These are phyloP conservation scores for Corchorus capsularis DNA, from an alignment of 345 rosid species.

Conservation along the genomic window DNA sequence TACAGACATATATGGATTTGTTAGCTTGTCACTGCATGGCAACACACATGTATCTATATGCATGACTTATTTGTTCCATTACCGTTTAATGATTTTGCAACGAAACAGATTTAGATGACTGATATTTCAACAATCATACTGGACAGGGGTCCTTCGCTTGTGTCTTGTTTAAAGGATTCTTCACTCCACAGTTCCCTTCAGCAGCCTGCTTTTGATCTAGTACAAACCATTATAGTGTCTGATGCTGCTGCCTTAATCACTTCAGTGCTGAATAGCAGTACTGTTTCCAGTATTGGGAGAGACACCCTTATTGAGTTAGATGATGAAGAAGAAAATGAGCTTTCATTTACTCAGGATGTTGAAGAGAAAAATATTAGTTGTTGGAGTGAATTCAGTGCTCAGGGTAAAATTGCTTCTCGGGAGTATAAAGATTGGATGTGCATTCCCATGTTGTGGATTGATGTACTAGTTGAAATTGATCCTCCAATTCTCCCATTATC, in stretches of 20 bases:
- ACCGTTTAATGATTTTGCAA: neutral
- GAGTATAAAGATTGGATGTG: slow-evolving; percentile 85
- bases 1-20: neutral
- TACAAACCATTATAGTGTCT: slow-evolving; percentile 78
- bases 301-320: slow-evolving; percentile 33
- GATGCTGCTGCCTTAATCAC: slow-evolving; percentile 81
- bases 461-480: slow-evolving; percentile 69
- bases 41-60: neutral
- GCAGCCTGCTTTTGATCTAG: slow-evolving; percentile 93
- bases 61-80: neutral
- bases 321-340: slow-evolving; percentile 48
- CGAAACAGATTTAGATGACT: neutral
- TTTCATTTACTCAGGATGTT: slow-evolving; percentile 36
- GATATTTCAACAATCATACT: slow-evolving; percentile 27
- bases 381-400: slow-evolving; percentile 74
- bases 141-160: slow-evolving; percentile 92
- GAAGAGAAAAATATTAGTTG: slow-evolving; percentile 51
- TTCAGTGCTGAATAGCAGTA: slow-evolving; percentile 42
- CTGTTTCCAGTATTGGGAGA: slow-evolving; percentile 26
- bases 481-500: slow-evolving; percentile 66
- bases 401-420: slow-evolving; percentile 54
- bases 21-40: neutral
- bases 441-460: slow-evolving; percentile 92
- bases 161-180: slow-evolving; percentile 81
- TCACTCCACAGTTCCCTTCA: slow-evolving; percentile 85